Conservation (phyloP, 306 rosid species). For the Fagus crenata region DNA sequence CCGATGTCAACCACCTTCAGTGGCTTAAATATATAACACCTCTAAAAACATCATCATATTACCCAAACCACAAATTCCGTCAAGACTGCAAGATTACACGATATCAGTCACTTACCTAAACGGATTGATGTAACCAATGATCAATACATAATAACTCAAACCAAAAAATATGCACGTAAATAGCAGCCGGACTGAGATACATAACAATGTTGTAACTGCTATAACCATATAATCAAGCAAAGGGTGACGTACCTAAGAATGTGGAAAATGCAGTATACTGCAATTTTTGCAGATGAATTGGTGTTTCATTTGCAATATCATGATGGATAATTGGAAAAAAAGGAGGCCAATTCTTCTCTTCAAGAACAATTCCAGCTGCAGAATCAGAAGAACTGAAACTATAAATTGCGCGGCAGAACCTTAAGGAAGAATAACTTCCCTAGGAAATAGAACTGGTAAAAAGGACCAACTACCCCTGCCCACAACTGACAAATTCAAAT, state of each 20-base stretch:
- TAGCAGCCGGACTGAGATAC: neutral
- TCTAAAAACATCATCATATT: neutral
- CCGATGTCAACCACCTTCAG: slow-evolving; percentile 13
- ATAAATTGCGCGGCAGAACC: slow-evolving; percentile 7
- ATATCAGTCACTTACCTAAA: slow-evolving; percentile 1
- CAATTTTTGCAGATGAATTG: slow-evolving; percentile 76
- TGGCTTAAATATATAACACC: slow-evolving; percentile 16
- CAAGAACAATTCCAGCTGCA: slow-evolving; percentile 93
- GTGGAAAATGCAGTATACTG: slow-evolving; percentile 90
- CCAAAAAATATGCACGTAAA: neutral
- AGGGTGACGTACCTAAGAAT: slow-evolving; percentile 64
- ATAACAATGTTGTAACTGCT: slow-evolving; percentile 1
- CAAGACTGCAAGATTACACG: neutral
- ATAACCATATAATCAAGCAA: slow-evolving; percentile 12
- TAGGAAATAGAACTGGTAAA: slow-evolving; percentile 7
- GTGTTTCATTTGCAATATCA: slow-evolving; percentile 89
- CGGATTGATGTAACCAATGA: neutral
- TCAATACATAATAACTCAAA: neutral
- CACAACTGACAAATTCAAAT: slow-evolving; percentile 5
- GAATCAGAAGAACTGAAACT: slow-evolving; percentile 36
- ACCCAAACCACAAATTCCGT: slow-evolving; percentile 17
- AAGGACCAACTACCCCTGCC: neutral
- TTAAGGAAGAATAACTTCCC: slow-evolving; percentile 14
- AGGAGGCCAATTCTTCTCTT: slow-evolving; percentile 98
- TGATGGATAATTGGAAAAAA: slow-evolving; percentile 97